A percentile compares a stretch with the other conserved stretches of the same genome.
phyloP scores from a whole-genome alignment of 768 basidiomycete species.

The Dioszegia crocea region DNA sequence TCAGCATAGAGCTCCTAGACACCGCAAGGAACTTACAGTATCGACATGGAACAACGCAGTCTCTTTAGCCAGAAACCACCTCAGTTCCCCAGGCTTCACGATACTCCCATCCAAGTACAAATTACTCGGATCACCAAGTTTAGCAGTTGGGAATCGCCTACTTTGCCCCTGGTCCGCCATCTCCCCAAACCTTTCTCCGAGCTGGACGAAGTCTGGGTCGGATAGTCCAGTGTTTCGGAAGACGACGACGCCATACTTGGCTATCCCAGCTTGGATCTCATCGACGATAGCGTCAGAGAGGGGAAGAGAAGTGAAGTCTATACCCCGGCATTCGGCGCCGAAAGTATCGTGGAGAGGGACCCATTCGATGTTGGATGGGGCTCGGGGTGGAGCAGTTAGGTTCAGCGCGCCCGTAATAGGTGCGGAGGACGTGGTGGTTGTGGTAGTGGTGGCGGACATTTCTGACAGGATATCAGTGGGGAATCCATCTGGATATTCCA shows the following conservation, averaged over 20 bases:
- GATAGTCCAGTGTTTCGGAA: slow-evolving; percentile 45
- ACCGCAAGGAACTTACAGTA: slow-evolving; percentile 3
- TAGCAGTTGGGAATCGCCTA: slow-evolving; percentile 18
- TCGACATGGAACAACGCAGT: slow-evolving; percentile 24
- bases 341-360: slow-evolving; percentile 39
- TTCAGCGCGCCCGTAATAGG: neutral
- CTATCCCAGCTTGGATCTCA: slow-evolving; percentile 32
- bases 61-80: slow-evolving; percentile 26
- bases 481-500: too few species aligned
- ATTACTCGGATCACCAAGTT: slow-evolving; percentile 21
- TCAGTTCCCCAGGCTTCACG: slow-evolving; percentile 23
- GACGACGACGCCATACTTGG: slow-evolving; percentile 42
- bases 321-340: slow-evolving; percentile 38
- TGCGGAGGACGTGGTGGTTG: slow-evolving; percentile 6
- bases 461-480: neutral
- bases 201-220: slow-evolving; percentile 37
- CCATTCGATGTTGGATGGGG: slow-evolving; percentile 5
- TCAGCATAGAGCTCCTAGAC: neutral
- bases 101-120: slow-evolving; percentile 24
- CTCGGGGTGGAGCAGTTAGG: neutral
- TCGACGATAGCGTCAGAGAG: slow-evolving; percentile 21
- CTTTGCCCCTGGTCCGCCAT: slow-evolving; percentile 23
- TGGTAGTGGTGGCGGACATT: neutral
- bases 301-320: slow-evolving; percentile 30
- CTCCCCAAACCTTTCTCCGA: slow-evolving; percentile 34